Conservation (phyloP, 1,139 yeast genomes). For the Saccharomyces pastorianus region DNA sequence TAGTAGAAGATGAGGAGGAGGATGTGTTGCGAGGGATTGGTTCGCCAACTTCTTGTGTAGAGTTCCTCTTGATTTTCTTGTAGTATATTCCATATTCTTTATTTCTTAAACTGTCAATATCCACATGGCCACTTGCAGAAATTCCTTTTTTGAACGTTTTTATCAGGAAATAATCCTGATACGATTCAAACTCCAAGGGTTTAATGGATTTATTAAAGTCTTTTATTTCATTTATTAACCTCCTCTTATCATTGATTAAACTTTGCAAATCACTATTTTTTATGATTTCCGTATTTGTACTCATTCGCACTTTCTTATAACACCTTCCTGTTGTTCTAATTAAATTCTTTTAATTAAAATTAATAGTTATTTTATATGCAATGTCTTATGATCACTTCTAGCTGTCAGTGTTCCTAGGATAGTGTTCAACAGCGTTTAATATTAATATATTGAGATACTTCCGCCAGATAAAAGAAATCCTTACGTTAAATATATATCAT, state of each 20-base stretch:
- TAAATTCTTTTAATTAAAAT: too few species aligned
- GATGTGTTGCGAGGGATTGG: not conserved
- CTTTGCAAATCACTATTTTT: slow-evolving; percentile 1
- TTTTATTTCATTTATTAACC: slow-evolving; percentile 13
- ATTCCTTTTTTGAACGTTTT: slow-evolving; percentile 27
- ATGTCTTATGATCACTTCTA: not conserved
- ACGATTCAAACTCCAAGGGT: slow-evolving; percentile 31
- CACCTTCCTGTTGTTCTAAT: not conserved
- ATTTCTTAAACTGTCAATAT: slow-evolving; percentile 23
- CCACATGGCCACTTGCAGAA: slow-evolving; percentile 30
- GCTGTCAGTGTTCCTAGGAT: not conserved
- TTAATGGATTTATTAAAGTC: slow-evolving; percentile 13
- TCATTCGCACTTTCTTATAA: not conserved
- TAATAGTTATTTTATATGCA: not conserved
- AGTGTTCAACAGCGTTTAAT: not conserved
- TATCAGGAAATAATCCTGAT: slow-evolving; percentile 25
- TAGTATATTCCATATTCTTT: slow-evolving; percentile 25
- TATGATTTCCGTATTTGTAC: slow-evolving; percentile 4
- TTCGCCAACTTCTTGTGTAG: not conserved
- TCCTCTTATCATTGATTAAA: slow-evolving; percentile 5
- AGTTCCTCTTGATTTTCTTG: slow-evolving; percentile 13
- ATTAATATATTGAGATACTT: not conserved
- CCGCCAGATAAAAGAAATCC: not conserved
- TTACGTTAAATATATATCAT: not conserved
- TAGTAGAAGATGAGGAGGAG: not conserved